Base-by-base conservation (phyloP, 2,329 filamentous ascomycete genomes). In the Arthroderma sp. region DNA sequence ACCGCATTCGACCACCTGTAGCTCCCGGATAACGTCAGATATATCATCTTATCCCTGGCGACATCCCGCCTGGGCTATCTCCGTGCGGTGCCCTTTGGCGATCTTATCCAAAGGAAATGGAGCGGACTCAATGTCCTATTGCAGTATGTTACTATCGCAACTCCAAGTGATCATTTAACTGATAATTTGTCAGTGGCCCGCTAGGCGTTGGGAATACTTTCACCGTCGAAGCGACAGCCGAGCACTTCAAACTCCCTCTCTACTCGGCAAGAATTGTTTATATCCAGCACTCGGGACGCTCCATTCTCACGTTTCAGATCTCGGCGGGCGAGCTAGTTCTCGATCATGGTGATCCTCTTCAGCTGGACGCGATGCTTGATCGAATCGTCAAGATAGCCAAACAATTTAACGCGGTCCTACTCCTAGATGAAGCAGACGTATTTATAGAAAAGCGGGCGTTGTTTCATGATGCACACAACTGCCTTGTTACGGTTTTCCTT, bases 341-440 rank as follows among this genome's bases (percentile, higher is more conserved):
- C 38, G 38, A 63, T 41, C 56, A 63, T 33, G 58, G 59, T 2
- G 65, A 66, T 49, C 61, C 65, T 8, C 39, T 60, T 17, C 58
- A 61, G 25, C 58, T 67, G 15, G 62, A 67, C 23, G 11, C 31
- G 23, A 56, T 62, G 38, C 60, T 68, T 37, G 44, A 62, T 28
- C 58, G 47, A 9, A 59, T 69, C 17, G 65, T 69, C 52, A 63
- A 64, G 37, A 64, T 66, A 37, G 62, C 66, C 9, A 37, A 37
- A 37, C 35, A 37, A 4, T 6, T 7, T 37, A 13, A 13, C 9
- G 35, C 35, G 5, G 4, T 62, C 56, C 28, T 60, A 61, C 55
- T 68, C 74, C 74, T 74, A 6, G 71, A 74, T 60, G 68, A 74
- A 59, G 71, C 68, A 6, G 71, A 74, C 57, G 66, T 71, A 2